Percentiles rank a stretch among this genome's conserved stretches.
These are phyloP conservation scores for Phytophthora colocasiae DNA, from an alignment of 352 stramenopile genomes.

Conservation along the genomic window DNA sequence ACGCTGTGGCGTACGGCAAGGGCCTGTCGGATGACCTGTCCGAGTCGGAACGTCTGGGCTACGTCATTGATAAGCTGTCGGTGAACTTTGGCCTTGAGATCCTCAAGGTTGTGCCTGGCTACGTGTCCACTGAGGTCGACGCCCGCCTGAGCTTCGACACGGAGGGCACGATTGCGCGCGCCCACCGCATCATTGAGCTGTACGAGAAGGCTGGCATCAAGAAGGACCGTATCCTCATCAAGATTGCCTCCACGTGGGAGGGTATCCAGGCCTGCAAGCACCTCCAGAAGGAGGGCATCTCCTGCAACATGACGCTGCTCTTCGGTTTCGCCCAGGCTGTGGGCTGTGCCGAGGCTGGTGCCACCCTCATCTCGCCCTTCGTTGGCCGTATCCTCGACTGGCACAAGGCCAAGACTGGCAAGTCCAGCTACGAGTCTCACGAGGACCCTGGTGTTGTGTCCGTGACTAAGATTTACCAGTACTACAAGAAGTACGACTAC, in stretches of 20 bases:
- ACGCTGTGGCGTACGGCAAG: slow-evolving; percentile 95
- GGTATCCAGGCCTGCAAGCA: slow-evolving; percentile 97
- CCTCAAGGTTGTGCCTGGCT: slow-evolving; percentile 96
- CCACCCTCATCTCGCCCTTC: slow-evolving; percentile 97
- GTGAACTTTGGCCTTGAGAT: slow-evolving; percentile 99
- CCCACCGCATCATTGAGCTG: slow-evolving; percentile 96
- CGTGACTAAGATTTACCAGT: slow-evolving; percentile 98
- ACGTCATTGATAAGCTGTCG: slow-evolving; percentile 98
- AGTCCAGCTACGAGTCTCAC: slow-evolving; percentile 91
- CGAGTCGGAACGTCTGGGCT: slow-evolving; percentile 87
- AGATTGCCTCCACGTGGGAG: slow-evolving; percentile 98
- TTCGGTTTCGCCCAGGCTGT: slow-evolving; percentile 98
- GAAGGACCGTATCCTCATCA: slow-evolving; percentile 98
- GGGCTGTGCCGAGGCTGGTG: slow-evolving; percentile 93
- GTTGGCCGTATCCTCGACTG: slow-evolving; percentile 98
- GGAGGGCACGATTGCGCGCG: slow-evolving; percentile 92
- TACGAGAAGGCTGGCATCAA: slow-evolving; percentile 96
- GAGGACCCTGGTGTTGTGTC: slow-evolving; percentile 98
- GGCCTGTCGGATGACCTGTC: slow-evolving; percentile 62
- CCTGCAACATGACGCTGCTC: slow-evolving; percentile 99
- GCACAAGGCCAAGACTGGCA: slow-evolving; percentile 95
- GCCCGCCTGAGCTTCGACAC: slow-evolving; percentile 97
- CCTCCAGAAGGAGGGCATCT: slow-evolving; percentile 97
- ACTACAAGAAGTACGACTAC: slow-evolving; percentile 99
- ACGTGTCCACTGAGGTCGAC: slow-evolving; percentile 99